phyloP scores from a whole-genome alignment of 768 basidiomycete genomes.

The Termitomyces sp. region DNA sequence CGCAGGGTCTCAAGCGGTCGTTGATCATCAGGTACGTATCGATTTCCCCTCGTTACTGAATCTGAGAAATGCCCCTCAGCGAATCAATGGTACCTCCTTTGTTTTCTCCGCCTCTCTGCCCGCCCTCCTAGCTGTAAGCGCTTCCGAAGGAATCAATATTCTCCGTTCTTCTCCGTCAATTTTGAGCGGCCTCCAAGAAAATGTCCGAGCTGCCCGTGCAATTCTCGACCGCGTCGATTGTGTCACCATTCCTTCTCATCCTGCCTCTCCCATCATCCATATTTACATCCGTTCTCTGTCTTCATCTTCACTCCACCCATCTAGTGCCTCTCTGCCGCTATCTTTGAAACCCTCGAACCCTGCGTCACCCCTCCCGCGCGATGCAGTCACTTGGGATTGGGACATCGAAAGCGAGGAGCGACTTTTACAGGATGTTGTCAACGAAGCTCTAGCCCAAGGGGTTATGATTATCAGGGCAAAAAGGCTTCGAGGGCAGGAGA shows the following conservation, averaged over 20 bases:
- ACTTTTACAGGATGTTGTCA: slow-evolving; percentile 88
- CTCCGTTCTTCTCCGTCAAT: slow-evolving; percentile 74
- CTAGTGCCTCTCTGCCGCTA: slow-evolving; percentile 18
- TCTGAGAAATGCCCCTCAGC: slow-evolving; percentile 36
- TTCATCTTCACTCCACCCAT: slow-evolving; percentile 21
- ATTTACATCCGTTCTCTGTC: slow-evolving; percentile 52
- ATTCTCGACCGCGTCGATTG: slow-evolving; percentile 79
- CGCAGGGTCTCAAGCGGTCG: slow-evolving; percentile 77
- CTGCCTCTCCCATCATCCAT: slow-evolving; percentile 86
- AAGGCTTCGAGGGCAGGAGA: slow-evolving; percentile 80
- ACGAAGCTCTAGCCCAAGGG: slow-evolving; percentile 77
- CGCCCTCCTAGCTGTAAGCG: slow-evolving; percentile 81
- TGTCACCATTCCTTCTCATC: slow-evolving; percentile 83
- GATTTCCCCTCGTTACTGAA: not conserved
- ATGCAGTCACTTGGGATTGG: slow-evolving; percentile 46
- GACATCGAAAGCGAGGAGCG: slow-evolving; percentile 71
- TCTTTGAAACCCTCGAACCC: slow-evolving; percentile 47
- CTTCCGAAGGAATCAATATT: slow-evolving; percentile 81
- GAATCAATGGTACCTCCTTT: slow-evolving; percentile 93
- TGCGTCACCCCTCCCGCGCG: slow-evolving; percentile 40
- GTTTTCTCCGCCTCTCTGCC: slow-evolving; percentile 97
- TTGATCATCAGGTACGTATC: slow-evolving; percentile 75
- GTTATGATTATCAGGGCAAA: slow-evolving; percentile 86
- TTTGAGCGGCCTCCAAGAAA: slow-evolving; percentile 75
- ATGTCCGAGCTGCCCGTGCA: slow-evolving; percentile 71